A percentile compares a stretch with the other conserved stretches of the same genome.
Conservation (phyloP, 371 early-diverging fungal genomes). For the Rhizopus delemar region DNA sequence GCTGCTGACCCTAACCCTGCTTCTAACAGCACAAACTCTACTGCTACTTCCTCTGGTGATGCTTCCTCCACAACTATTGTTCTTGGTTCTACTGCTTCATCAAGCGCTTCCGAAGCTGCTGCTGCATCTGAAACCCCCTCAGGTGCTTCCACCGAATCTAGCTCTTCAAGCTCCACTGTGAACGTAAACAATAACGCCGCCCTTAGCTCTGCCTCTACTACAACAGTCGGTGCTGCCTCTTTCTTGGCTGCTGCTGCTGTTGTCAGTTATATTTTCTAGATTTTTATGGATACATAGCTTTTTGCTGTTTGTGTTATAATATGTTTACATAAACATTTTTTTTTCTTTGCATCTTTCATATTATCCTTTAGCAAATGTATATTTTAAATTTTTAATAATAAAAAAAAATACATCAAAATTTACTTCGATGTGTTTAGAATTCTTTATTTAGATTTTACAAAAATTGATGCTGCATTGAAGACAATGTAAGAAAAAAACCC, state of each 20-base stretch:
- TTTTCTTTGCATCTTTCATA: neutral
- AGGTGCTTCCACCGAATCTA: neutral
- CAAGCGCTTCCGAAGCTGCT: neutral
- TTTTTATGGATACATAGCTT: neutral
- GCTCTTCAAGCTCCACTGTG: neutral
- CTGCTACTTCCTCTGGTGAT: neutral
- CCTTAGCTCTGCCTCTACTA: slow-evolving; percentile 2
- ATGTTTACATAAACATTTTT: neutral
- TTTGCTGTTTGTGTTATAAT: too few species aligned
- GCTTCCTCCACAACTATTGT: neutral
- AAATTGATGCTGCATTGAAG: too few species aligned
- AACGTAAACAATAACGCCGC: slow-evolving; percentile 1
- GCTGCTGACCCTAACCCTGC: neutral
- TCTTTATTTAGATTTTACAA: too few species aligned
- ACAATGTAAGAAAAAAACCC: too few species aligned
- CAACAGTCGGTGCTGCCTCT: slow-evolving; percentile 7
- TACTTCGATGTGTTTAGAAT: too few species aligned
- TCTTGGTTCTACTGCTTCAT: neutral
- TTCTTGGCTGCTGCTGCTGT: slow-evolving; percentile 10
- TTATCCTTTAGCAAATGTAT: neutral
- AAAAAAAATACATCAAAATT: too few species aligned
- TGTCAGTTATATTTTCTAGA: slow-evolving; percentile 15
- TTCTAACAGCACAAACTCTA: neutral
- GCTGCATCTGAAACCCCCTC: slow-evolving; percentile 17
- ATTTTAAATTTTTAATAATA: too few species aligned